Evolutionary conservation across 306 rosid genomes (phyloP), one percentile per base, ranked within the genome.

Genomic region (Trifolium pratense): DNA sequence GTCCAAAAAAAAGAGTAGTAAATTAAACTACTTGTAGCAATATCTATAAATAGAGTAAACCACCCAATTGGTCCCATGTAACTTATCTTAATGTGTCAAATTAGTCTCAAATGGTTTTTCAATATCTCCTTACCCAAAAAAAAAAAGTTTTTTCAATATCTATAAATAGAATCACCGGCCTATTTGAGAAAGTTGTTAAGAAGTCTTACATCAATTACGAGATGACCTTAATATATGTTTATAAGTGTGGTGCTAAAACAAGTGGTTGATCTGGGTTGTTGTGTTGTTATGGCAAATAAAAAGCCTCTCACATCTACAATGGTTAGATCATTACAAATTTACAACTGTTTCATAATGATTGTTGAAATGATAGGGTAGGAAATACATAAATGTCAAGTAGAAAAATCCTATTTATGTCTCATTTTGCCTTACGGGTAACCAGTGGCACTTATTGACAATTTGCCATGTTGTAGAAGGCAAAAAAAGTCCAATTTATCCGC

Each of bases 251-350:
- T 89, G 79, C 87, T 93, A 61, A 89, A 83, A 57, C 89, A 81
- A 65, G 97, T 48, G 3, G 84, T 89, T 51, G 88, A 88, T 76
- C 49, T 87, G 82, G 97, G 93, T 60, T 89, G 96, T 78, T 93
- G 97, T 81, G 48, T 82, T 84, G 96, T 93, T 64, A 68, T 93
- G 86, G 98, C 97, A 39, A 93, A 93, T 81, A 93, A 93, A 84
- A 93, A 89, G 88, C 98, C 98, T 77, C 92, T 93, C 67, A 93
- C 98, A 9, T 91, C 92, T 23, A 71, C 89, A 67, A 78, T 91
- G 88, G 98, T 93, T 85, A 42, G 75, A 64, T 66, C 73, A 43
- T 63, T 66, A 74, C 48, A 69, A 53, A 1, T n/a, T n/a, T n/a
- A n/a, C n/a, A n/a, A n/a, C n/a, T 52, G 36, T 34, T 70, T 51